A percentile compares a stretch with the other conserved stretches of the same genome.
Conservation (phyloP, 768 basidiomycete species). For the Termitomyces sp. region DNA sequence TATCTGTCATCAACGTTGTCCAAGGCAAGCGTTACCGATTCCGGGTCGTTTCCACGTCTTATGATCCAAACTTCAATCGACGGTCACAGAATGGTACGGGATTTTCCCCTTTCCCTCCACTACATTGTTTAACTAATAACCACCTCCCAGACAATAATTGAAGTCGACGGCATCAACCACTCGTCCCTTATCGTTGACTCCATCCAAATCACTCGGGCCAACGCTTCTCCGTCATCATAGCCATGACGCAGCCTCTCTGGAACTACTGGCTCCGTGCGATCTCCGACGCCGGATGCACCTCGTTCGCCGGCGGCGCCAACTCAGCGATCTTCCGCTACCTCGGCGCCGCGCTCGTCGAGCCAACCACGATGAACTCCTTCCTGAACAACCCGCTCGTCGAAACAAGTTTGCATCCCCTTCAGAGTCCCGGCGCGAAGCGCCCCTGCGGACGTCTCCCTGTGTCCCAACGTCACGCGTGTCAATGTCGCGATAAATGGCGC, state of each 20-base stretch:
- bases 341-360: neutral
- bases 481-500: neutral
- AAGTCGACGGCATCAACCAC: constrained; percentile 4
- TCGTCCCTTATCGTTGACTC: neutral
- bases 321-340: neutral
- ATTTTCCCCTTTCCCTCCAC: fast-evolving
- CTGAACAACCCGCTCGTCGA: neutral
- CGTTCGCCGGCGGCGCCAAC: neutral
- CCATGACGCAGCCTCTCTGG: neutral
- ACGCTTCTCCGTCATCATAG: neutral
- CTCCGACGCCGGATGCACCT: neutral
- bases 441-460: neutral
- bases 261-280: constrained; percentile 1
- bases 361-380: neutral
- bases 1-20: constrained; percentile 30
- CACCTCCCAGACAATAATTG: neutral
- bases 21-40: constrained; percentile 29
- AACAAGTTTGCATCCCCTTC: neutral
- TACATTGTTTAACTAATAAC: too few species aligned
- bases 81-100: constrained; percentile 33
- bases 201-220: neutral
- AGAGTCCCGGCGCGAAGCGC: neutral
- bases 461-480: neutral
- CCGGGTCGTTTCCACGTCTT: constrained; percentile 27
- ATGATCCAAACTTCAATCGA: constrained; percentile 35